Evolutionary conservation across 2,329 filamentous ascomycete species (phyloP).

Genomic region (Claviceps africana): DNA sequence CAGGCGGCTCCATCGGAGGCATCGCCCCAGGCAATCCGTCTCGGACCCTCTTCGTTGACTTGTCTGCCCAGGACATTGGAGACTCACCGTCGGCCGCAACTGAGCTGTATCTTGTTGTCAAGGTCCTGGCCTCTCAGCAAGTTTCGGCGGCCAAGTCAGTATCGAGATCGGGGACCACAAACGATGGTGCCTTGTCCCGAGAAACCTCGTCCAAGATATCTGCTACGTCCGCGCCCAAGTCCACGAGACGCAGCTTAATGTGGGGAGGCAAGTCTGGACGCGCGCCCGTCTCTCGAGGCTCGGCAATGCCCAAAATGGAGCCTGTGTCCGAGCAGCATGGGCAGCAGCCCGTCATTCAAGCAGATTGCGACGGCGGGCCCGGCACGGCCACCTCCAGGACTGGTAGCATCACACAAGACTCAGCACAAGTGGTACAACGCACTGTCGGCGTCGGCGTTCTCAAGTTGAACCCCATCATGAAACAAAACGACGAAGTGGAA

Average conservation of each 20-base stretch:
- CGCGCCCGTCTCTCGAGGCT: slow-evolving; percentile 38
- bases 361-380: slow-evolving; percentile 33
- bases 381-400: slow-evolving; percentile 41
- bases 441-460: slow-evolving; percentile 66
- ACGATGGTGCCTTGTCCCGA: slow-evolving; percentile 26
- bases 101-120: slow-evolving; percentile 72
- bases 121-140: slow-evolving; percentile 50
- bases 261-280: slow-evolving; percentile 49
- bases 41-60: slow-evolving; percentile 76
- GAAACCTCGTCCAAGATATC: slow-evolving; percentile 31
- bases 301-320: slow-evolving; percentile 35
- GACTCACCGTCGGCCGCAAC: slow-evolving; percentile 48
- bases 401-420: slow-evolving; percentile 9
- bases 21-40: slow-evolving; percentile 53
- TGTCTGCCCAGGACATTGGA: slow-evolving; percentile 62
- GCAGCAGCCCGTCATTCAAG: slow-evolving; percentile 24
- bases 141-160: slow-evolving; percentile 30
- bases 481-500: slow-evolving; percentile 57
- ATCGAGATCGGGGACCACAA: slow-evolving; percentile 36
- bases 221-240: slow-evolving; percentile 35
- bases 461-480: slow-evolving; percentile 61
- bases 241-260: slow-evolving; percentile 52
- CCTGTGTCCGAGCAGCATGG: slow-evolving; percentile 40
- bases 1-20: slow-evolving; percentile 56
- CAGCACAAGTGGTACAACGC: slow-evolving; percentile 27